A percentile compares a stretch with the other conserved stretches of the same genome.
These are phyloP conservation scores for Phytopythium boreale DNA, from an alignment of 352 stramenopile species.

Conservation along the genomic window DNA sequence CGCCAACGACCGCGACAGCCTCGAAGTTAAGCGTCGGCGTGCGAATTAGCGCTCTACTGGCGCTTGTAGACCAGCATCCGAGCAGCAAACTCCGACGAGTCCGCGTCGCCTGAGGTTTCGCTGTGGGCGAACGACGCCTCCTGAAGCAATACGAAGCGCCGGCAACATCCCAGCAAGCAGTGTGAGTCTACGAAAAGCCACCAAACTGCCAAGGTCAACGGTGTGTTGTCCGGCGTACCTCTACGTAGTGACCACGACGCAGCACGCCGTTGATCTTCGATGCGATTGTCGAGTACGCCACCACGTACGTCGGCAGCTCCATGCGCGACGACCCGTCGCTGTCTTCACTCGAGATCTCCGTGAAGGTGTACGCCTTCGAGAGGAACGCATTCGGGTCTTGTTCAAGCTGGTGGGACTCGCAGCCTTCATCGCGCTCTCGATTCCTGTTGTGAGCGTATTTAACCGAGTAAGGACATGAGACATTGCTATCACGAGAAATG, in stretches of 20 bases:
- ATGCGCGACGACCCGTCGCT: conserved; percentile 14
- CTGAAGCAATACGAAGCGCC: conserved; percentile 14
- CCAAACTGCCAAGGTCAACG: background rate
- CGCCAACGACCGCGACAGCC: background rate
- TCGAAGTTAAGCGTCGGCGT: background rate
- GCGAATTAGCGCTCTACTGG: background rate
- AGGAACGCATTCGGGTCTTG: conserved; percentile 49
- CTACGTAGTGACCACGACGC: conserved; percentile 33
- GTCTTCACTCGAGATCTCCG: conserved; percentile 14
- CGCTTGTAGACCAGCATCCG: conserved; percentile 71
- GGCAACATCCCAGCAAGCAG: background rate
- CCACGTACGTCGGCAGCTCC: conserved; percentile 57
- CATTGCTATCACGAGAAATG: background rate
- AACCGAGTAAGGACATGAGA: background rate
- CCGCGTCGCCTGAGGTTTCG: conserved; percentile 65
- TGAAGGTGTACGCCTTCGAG: conserved; percentile 48
- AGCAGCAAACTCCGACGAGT: conserved; percentile 49
- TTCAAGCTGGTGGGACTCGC: conserved; percentile 68
- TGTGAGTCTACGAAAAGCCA: background rate
- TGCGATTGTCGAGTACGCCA: conserved; percentile 59
- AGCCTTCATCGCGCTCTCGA: conserved; percentile 49
- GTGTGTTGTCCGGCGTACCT: conserved; percentile 23
- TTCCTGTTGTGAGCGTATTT: conserved; percentile 34
- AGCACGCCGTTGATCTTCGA: conserved; percentile 49
- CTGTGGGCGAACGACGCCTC: conserved; percentile 63